phyloP scores from a whole-genome alignment of 2,329 filamentous ascomycete genomes.

The Penicillium brevicompactum region DNA sequence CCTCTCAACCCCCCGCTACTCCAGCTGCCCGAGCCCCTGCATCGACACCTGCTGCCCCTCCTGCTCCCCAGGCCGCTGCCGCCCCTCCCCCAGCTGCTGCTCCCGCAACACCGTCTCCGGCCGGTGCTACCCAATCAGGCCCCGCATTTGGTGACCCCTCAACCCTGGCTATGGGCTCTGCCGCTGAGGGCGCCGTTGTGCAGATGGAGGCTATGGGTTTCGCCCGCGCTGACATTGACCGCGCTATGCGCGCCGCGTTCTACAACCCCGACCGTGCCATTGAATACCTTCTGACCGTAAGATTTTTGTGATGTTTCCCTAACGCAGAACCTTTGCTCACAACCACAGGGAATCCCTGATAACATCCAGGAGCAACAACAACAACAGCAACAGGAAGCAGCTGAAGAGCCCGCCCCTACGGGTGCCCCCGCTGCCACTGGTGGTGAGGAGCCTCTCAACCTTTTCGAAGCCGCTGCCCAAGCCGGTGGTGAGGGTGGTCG shows the following conservation, averaged over 20 bases:
- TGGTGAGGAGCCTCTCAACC: slow-evolving; percentile 71
- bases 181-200: slow-evolving; percentile 77
- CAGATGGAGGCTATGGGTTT: slow-evolving; percentile 99
- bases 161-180: slow-evolving; percentile 81
- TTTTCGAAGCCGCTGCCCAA: slow-evolving; percentile 91
- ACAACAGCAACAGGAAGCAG: slow-evolving; percentile 62
- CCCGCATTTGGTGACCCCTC: slow-evolving; percentile 69
- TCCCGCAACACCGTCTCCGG: slow-evolving; percentile 52
- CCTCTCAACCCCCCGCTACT: slow-evolving; percentile 42
- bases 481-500: slow-evolving; percentile 52
- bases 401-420: slow-evolving; percentile 47
- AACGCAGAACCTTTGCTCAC: slow-evolving; percentile 2
- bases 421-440: slow-evolving; percentile 36
- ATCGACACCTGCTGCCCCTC: slow-evolving; percentile 50
- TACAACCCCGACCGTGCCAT: slow-evolving; percentile 97
- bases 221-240: slow-evolving; percentile 80
- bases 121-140: slow-evolving; percentile 45
- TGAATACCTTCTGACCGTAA: slow-evolving; percentile 86
- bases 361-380: slow-evolving; percentile 71
- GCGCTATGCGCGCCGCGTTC: slow-evolving; percentile 93
- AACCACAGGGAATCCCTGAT: slow-evolving; percentile 80
- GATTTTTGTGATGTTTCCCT: slow-evolving; percentile 36
- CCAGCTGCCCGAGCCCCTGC: slow-evolving; percentile 39
- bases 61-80: slow-evolving; percentile 54
- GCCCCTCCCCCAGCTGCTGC: slow-evolving; percentile 53